Conservation (phyloP, 2,329 filamentous ascomycete species). For the Aureobasidium sp. region DNA sequence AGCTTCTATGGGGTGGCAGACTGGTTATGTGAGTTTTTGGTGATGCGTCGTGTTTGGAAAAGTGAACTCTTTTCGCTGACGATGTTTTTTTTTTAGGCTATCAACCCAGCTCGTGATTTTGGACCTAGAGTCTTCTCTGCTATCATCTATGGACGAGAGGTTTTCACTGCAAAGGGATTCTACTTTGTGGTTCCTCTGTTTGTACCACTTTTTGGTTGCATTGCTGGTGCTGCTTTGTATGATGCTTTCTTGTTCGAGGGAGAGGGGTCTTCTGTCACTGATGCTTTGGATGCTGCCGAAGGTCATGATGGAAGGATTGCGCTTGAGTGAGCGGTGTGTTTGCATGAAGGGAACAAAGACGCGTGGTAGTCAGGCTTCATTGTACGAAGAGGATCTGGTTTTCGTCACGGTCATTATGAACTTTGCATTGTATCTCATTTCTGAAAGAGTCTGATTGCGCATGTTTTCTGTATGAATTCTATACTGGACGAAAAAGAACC, state of each 20-base stretch:
- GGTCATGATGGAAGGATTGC: constrained; percentile 2
- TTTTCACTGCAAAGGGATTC: constrained; percentile 14
- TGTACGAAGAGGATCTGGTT: no score
- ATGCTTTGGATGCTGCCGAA: constrained; percentile 12
- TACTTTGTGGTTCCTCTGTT: constrained; percentile 16
- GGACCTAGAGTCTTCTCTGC: constrained; percentile 14
- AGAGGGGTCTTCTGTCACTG: constrained; percentile 8
- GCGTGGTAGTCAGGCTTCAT: no score
- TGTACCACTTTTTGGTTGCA: constrained; percentile 10
- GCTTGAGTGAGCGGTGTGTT: not conserved
- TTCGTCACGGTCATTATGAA: no score
- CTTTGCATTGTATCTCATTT: no score
- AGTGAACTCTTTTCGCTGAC: no score
- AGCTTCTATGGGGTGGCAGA: constrained; percentile 20
- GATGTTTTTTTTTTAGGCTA: constrained; percentile 1
- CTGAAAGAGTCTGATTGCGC: no score
- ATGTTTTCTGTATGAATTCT: no score
- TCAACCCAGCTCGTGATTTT: constrained; percentile 20
- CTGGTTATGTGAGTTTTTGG: constrained; percentile 21
- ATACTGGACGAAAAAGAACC: no score
- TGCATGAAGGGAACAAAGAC: not conserved
- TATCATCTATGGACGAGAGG: constrained; percentile 20
- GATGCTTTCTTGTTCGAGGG: constrained; percentile 22
- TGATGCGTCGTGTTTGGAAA: no score
- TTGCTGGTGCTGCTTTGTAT: constrained; percentile 14